These are phyloP conservation scores for Monosporascus cannonballus DNA, from an alignment of 2,329 filamentous ascomycete genomes.

Conservation along the genomic window DNA sequence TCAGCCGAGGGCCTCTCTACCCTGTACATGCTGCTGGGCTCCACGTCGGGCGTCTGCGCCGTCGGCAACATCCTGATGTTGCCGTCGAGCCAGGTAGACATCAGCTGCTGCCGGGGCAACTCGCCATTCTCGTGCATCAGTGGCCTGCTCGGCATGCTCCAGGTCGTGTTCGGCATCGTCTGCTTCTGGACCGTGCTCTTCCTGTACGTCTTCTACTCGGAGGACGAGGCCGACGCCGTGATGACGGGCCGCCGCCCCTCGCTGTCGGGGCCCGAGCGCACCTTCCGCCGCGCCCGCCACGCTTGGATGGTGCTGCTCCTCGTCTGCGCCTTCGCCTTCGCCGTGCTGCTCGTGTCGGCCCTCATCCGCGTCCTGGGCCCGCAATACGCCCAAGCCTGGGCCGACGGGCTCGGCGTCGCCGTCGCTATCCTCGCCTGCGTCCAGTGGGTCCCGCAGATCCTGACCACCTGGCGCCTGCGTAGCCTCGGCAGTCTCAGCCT, in stretches of 20 bases:
- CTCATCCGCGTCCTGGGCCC: constrained; percentile 9
- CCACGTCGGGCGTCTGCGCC: constrained; percentile 2
- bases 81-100: constrained; percentile 14
- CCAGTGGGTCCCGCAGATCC: constrained; percentile 15
- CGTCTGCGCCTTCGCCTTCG: constrained; percentile 10
- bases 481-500: constrained; percentile 14
- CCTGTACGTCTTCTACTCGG: constrained; percentile 19
- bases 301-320: constrained; percentile 16
- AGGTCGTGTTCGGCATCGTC: constrained; percentile 15
- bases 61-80: constrained; percentile 11
- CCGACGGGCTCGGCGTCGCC: constrained; percentile 11
- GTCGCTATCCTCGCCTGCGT: constrained; percentile 14
- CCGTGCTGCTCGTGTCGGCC: constrained; percentile 10
- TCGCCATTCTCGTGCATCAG: constrained; percentile 13
- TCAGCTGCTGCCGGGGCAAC: constrained; percentile 13
- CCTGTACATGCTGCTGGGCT: constrained; percentile 2
- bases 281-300: constrained; percentile 18
- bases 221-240: constrained; percentile 22
- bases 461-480: constrained; percentile 10
- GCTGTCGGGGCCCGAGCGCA: constrained; percentile 18
- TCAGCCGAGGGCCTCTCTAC: constrained; percentile 2
- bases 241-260: constrained; percentile 17
- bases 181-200: constrained; percentile 17
- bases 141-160: constrained; percentile 13
- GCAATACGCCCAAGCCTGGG: constrained; percentile 12